Evolutionary conservation across 2,329 filamentous ascomycete species (phyloP).

Genomic region (Fusarium algeriense): DNA sequence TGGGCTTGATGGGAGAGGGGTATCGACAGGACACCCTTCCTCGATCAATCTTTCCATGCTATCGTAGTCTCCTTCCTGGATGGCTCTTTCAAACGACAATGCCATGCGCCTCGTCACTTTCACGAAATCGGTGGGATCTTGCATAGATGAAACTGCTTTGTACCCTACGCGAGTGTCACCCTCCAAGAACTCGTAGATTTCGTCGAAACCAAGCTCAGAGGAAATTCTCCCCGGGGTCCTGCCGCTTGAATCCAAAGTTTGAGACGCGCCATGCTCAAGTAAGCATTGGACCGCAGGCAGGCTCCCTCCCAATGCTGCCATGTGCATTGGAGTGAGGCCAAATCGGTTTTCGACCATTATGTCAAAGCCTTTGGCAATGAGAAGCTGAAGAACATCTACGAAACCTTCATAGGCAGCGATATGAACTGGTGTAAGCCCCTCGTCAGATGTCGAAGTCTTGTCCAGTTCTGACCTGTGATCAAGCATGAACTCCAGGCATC

Average conservation of each 20-base stretch:
- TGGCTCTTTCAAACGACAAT: not conserved
- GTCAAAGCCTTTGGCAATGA: not conserved
- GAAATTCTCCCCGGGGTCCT: not conserved
- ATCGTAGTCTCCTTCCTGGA: not conserved
- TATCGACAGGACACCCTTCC: not conserved
- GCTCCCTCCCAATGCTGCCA: not conserved
- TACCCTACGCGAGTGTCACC: not conserved
- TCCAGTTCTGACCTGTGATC: not conserved
- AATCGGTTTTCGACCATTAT: not conserved
- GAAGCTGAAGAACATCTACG: not conserved
- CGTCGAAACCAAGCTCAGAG: not conserved
- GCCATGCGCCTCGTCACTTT: not conserved
- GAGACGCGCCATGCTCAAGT: not conserved
- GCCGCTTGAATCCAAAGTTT: not conserved
- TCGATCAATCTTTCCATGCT: constrained; percentile 44
- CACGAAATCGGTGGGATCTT: not conserved
- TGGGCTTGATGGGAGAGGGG: not conserved
- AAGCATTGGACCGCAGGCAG: not conserved
- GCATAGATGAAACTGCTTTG: accelerated
- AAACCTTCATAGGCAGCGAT: not conserved
- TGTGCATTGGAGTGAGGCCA: not conserved
- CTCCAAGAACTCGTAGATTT: not conserved
- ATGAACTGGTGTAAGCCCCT: constrained; percentile 8
- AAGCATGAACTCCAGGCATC: not conserved
- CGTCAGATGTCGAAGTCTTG: not conserved